Conservation (phyloP, 108 stramenopile species). For the Fragilaria crotonensis region DNA sequence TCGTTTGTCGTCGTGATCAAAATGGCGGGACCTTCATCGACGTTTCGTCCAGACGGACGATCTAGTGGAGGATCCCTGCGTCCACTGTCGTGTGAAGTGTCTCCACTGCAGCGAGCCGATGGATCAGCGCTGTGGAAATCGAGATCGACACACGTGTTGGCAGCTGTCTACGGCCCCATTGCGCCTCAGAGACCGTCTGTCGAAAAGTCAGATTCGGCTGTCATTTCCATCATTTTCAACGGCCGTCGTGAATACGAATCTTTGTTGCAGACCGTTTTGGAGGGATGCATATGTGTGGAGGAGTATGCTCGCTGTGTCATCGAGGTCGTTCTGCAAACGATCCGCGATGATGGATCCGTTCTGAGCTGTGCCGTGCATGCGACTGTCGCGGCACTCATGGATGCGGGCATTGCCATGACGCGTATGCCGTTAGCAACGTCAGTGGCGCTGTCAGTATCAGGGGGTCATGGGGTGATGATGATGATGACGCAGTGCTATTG, state of each 20-base stretch:
- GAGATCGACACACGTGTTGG: conserved; percentile 82
- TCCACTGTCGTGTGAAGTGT: conserved; percentile 79
- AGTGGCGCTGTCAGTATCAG: conserved; percentile 16
- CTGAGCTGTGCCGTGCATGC: conserved; percentile 61
- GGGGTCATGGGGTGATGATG: neutral
- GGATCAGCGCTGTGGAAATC: conserved; percentile 77
- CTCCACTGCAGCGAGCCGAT: conserved; percentile 70
- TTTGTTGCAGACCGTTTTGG: conserved; percentile 44
- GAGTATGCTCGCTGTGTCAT: conserved; percentile 62
- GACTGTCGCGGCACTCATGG: conserved; percentile 75
- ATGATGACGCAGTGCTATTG: conserved; percentile 11
- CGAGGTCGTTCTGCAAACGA: conserved; percentile 62
- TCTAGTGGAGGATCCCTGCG: conserved; percentile 47
- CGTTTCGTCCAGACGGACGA: conserved; percentile 33
- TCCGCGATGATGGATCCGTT: conserved; percentile 69
- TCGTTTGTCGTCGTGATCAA: too few species aligned
- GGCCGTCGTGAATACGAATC: neutral
- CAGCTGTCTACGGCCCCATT: conserved; percentile 81
- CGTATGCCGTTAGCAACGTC: conserved; percentile 72
- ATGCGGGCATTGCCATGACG: conserved; percentile 75
- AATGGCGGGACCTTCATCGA: too few species aligned
- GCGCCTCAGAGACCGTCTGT: conserved; percentile 58
- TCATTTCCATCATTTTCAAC: conserved; percentile 61
- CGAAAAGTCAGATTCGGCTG: conserved; percentile 39
- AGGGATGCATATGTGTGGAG: conserved; percentile 40